These are phyloP conservation scores for Leptoxyphium fumago DNA, from an alignment of 2,329 filamentous ascomycete genomes.

Conservation along the genomic window DNA sequence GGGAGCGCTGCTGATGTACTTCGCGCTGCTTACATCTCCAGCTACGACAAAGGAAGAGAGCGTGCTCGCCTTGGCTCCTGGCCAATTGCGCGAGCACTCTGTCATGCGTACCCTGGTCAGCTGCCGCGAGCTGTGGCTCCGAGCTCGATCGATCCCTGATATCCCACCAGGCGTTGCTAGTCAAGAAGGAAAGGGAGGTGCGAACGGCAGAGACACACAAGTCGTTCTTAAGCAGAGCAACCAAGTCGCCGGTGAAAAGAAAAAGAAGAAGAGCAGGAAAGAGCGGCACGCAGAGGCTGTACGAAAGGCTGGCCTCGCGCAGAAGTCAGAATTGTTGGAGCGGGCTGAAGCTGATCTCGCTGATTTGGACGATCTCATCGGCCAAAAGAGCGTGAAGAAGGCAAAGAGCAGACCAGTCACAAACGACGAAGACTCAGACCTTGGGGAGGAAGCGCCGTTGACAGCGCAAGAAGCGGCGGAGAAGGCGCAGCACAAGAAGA, in stretches of 20 bases:
- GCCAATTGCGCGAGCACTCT: slow-evolving; percentile 75
- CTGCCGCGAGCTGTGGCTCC: slow-evolving; percentile 68
- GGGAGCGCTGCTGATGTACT: slow-evolving; percentile 80
- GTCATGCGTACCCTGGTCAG: slow-evolving; percentile 76
- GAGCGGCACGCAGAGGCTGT: slow-evolving; percentile 37
- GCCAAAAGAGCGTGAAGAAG: slow-evolving; percentile 31
- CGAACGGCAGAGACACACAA: not conserved
- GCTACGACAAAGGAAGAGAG: slow-evolving; percentile 38
- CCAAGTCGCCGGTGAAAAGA: slow-evolving; percentile 17
- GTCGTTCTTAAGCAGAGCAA: not conserved
- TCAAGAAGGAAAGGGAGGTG: slow-evolving; percentile 1
- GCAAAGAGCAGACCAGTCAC: slow-evolving; percentile 26
- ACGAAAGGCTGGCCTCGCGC: slow-evolving; percentile 39
- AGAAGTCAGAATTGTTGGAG: slow-evolving; percentile 37
- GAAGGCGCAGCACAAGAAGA: slow-evolving; percentile 82
- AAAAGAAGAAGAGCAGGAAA: slow-evolving; percentile 31
- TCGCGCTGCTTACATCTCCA: slow-evolving; percentile 78
- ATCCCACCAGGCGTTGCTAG: slow-evolving; percentile 3
- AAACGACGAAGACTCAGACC: slow-evolving; percentile 62
- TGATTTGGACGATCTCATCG: slow-evolving; percentile 50
- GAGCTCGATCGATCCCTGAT: slow-evolving; percentile 47
- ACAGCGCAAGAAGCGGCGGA: slow-evolving; percentile 67
- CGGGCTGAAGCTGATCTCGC: slow-evolving; percentile 57
- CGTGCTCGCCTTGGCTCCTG: slow-evolving; percentile 51
- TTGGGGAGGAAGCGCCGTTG: slow-evolving; percentile 75